A percentile compares a stretch with the other conserved stretches of the same genome.
Conservation (phyloP, 2,329 filamentous ascomycete species). For the Aspergillus sp. region DNA sequence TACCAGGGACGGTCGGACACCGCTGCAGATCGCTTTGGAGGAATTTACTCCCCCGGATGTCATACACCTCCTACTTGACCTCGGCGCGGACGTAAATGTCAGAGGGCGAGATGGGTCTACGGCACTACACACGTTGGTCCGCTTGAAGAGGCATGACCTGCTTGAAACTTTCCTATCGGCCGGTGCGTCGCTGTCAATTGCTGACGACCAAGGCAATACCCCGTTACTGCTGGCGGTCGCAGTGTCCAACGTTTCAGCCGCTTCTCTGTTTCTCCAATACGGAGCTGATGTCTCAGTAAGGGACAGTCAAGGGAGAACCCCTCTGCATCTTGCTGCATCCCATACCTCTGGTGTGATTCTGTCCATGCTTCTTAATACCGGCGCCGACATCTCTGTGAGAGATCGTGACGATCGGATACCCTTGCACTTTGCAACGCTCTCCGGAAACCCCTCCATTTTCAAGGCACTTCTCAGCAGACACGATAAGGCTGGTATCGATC, state of each 20-base stretch:
- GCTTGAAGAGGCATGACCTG: background rate
- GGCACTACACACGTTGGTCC: background rate
- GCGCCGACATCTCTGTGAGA: background rate
- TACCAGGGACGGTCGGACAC: background rate
- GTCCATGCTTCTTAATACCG: background rate
- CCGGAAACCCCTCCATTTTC: background rate
- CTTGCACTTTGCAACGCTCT: background rate
- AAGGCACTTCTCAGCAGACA: background rate
- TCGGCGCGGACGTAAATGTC: background rate
- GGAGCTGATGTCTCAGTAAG: background rate
- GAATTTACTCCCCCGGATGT: slow-evolving; percentile 3
- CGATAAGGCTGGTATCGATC: background rate
- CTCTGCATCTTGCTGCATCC: background rate
- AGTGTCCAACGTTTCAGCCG: background rate
- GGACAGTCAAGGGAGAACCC: background rate
- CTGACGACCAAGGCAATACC: background rate
- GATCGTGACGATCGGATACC: background rate
- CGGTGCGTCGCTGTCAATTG: background rate
- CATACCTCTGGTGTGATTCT: background rate
- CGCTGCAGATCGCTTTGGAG: background rate
- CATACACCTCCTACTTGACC: background rate
- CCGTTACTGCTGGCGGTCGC: background rate
- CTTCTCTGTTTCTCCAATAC: background rate
- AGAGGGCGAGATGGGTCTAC: background rate
- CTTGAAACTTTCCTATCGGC: background rate